Conservation (phyloP, 331 rosid species). For the Rhamnella rubrinervis region DNA sequence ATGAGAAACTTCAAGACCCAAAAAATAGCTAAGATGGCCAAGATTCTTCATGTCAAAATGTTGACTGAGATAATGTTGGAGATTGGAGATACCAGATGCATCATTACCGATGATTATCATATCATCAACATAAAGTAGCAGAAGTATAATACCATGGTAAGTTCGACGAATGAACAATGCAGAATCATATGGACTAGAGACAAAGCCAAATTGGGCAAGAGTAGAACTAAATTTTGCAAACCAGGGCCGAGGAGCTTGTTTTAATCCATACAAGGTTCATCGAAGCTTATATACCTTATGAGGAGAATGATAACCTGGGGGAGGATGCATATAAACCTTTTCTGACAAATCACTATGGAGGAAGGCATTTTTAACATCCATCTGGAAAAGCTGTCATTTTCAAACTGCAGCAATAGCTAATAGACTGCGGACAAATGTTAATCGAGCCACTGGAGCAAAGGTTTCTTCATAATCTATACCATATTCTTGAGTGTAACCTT, state of each 20-base stretch:
- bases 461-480: constrained; percentile 5
- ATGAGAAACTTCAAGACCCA: not conserved
- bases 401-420: not conserved
- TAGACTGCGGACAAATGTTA: not conserved
- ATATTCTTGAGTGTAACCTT: not conserved
- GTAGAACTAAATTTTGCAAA: not conserved
- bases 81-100: not conserved
- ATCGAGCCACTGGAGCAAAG: not conserved
- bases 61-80: not conserved
- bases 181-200: not conserved
- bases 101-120: not conserved
- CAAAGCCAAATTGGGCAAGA: not conserved
- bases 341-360: not conserved
- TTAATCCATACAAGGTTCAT: not conserved
- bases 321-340: constrained; percentile 13
- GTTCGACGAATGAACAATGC: not conserved
- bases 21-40: not conserved
- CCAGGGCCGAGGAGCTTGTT: constrained; percentile 5
- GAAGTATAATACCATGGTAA: not conserved
- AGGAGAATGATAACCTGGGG: not conserved
- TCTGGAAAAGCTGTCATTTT: not conserved
- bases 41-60: not conserved
- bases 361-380: constrained; percentile 1
- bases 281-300: not conserved
- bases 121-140: not conserved